Evolutionary conservation across 192 early-diverging fungal genomes (phyloP).

Genomic region (Spizellomyces punctatus): DNA sequence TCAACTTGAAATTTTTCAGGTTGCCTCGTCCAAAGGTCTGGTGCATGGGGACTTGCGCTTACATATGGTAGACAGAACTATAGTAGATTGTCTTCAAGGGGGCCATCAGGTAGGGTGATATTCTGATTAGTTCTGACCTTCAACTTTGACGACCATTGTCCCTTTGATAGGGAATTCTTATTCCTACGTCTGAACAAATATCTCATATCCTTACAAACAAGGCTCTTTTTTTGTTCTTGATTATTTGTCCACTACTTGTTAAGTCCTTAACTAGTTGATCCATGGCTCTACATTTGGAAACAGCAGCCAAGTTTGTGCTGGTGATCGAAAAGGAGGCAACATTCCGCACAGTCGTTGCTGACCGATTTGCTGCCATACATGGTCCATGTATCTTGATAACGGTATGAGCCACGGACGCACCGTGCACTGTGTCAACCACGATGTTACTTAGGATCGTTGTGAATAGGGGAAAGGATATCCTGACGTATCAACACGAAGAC

Average conservation of each 20-base stretch:
- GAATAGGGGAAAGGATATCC: constrained; percentile 46
- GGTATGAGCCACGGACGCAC: constrained; percentile 2
- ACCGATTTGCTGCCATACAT: neutral
- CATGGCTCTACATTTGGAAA: neutral
- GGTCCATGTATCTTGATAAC: constrained; percentile 30
- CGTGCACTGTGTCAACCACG: neutral
- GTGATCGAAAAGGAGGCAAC: constrained; percentile 47
- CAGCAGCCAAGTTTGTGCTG: constrained; percentile 32
- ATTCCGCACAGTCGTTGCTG: constrained; percentile 28
- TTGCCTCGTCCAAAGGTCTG: constrained; percentile 39
- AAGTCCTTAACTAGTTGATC: no score
- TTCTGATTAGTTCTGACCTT: no score
- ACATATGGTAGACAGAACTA: constrained; percentile 17
- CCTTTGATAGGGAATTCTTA: constrained; percentile 3
- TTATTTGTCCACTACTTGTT: no score
- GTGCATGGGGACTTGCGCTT: constrained; percentile 28
- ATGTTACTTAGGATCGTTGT: no score
- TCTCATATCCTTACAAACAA: no score
- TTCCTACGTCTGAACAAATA: constrained; percentile 24
- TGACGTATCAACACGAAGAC: constrained; percentile 37
- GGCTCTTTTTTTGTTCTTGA: no score
- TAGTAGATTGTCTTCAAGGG: constrained; percentile 15
- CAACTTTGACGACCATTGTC: no score
- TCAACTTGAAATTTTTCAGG: neutral
- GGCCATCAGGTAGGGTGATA: constrained; percentile 12